These are phyloP conservation scores for Hypoxylon sp. DNA, from an alignment of 2,329 filamentous ascomycete genomes.

Conservation along the genomic window DNA sequence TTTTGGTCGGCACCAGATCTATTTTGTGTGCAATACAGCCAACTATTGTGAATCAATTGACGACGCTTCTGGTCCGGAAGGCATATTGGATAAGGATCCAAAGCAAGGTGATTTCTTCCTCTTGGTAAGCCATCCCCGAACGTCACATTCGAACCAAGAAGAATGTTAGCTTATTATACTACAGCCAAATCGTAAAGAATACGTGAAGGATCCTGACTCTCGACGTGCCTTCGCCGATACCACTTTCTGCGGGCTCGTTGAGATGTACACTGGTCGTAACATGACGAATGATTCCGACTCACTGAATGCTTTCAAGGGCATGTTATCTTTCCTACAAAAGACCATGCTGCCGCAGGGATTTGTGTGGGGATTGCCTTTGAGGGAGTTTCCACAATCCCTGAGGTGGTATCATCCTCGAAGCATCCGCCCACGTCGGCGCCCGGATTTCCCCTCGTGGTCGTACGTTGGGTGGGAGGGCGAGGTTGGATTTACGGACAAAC, in stretches of 20 bases:
- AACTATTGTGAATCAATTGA: constrained; percentile 12
- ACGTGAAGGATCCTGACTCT: constrained; percentile 4
- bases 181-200: constrained; percentile 4
- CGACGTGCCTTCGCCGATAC: constrained; percentile 1
- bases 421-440: constrained; percentile 2
- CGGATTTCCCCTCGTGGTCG: constrained; percentile 9
- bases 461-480: constrained; percentile 12
- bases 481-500: constrained; percentile 1
- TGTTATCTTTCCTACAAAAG: constrained; percentile 8
- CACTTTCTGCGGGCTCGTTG: constrained; percentile 2
- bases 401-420: constrained; percentile 7
- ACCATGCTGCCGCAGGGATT: constrained; percentile 9
- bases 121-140: not conserved
- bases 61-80: not conserved
- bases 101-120: constrained; percentile 8
- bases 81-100: not conserved
- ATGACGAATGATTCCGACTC: constrained; percentile 18
- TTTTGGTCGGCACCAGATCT: constrained; percentile 10
- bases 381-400: constrained; percentile 5
- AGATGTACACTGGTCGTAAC: constrained; percentile 11
- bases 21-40: constrained; percentile 12
- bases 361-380: constrained; percentile 11
- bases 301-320: constrained; percentile 1
- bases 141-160: no score
- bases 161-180: not conserved